Evolutionary conservation across 345 rosid species (phyloP).

Genomic region (Populus euphratica): DNA sequence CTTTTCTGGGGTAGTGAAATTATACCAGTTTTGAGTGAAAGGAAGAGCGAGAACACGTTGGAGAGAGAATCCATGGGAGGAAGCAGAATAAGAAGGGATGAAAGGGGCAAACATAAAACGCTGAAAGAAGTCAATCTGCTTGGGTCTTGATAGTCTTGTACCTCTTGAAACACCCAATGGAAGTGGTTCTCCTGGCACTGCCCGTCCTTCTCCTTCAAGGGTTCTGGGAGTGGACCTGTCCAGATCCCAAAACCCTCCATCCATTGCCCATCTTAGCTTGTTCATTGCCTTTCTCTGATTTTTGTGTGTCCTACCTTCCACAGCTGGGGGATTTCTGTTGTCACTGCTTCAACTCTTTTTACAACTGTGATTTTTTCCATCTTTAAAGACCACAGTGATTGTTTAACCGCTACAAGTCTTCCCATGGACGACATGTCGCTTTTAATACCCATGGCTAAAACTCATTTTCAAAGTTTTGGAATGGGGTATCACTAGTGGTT

Average conservation of each 20-base stretch:
- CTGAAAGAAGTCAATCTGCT: constrained; percentile 79
- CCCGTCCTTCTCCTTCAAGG: constrained; percentile 64
- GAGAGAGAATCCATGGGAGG: constrained; percentile 42
- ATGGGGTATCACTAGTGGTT: too few relatives aligned
- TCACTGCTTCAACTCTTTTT: too few relatives aligned
- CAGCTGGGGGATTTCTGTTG: too few relatives aligned
- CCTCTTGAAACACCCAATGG: constrained; percentile 84
- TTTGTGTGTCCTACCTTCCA: too few relatives aligned
- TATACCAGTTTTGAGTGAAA: neutral
- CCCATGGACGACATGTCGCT: too few relatives aligned
- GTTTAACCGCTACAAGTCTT: too few relatives aligned
- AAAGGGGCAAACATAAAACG: constrained; percentile 78
- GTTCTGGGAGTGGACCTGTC: constrained; percentile 75
- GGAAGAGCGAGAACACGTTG: constrained; percentile 67
- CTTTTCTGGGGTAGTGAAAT: neutral
- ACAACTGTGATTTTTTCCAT: too few relatives aligned
- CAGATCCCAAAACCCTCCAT: constrained; percentile 80
- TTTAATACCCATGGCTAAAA: too few relatives aligned
- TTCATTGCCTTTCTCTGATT: constrained; percentile 36
- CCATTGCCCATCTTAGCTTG: constrained; percentile 76
- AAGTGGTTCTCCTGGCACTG: constrained; percentile 60
- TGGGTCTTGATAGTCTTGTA: constrained; percentile 61
- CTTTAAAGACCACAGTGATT: too few relatives aligned
- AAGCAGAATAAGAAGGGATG: constrained; percentile 57
- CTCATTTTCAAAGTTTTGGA: too few relatives aligned